phyloP scores from a whole-genome alignment of 2,329 filamentous ascomycete species.

The Elsinoe ampelina region DNA sequence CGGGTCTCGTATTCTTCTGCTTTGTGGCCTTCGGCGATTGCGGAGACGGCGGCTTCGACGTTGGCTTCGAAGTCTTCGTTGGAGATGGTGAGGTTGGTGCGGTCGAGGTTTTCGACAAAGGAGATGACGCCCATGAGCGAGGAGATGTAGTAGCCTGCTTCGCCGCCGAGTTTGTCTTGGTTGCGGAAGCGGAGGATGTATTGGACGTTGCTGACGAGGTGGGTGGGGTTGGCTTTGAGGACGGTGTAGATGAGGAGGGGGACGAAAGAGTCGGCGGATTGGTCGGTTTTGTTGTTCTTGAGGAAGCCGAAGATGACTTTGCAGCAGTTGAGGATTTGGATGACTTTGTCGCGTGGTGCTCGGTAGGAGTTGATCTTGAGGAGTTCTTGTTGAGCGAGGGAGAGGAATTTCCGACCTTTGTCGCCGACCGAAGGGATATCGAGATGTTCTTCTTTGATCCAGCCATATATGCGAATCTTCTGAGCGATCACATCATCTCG shows the following conservation, averaged over 20 bases:
- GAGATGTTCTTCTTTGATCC: slow-evolving; percentile 86
- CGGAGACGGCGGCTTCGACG: slow-evolving; percentile 92
- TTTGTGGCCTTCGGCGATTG: slow-evolving; percentile 84
- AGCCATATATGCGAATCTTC: slow-evolving; percentile 93
- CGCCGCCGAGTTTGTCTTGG: slow-evolving; percentile 93
- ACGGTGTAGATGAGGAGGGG: slow-evolving; percentile 93
- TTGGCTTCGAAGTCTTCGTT: slow-evolving; percentile 94
- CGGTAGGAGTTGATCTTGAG: slow-evolving; percentile 95
- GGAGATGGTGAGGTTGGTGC: slow-evolving; percentile 82
- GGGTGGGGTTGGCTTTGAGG: slow-evolving; percentile 85
- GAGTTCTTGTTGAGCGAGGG: slow-evolving; percentile 85
- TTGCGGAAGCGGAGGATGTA: slow-evolving; percentile 96
- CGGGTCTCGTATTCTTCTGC: slow-evolving; percentile 39
- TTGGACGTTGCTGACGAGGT: slow-evolving; percentile 93
- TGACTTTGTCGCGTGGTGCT: slow-evolving; percentile 96
- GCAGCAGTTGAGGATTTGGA: slow-evolving; percentile 96
- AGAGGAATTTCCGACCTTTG: slow-evolving; percentile 78
- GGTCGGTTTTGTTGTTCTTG: slow-evolving; percentile 85
- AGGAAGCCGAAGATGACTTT: slow-evolving; percentile 97
- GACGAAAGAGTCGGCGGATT: slow-evolving; percentile 93
- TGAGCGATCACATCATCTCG: slow-evolving; percentile 91
- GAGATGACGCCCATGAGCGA: slow-evolving; percentile 91
- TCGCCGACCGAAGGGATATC: slow-evolving; percentile 81
- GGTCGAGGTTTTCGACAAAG: slow-evolving; percentile 93
- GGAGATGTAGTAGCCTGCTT: slow-evolving; percentile 95